Conservation (phyloP, 768 basidiomycete genomes). For the Naganishia vishniacii region DNA sequence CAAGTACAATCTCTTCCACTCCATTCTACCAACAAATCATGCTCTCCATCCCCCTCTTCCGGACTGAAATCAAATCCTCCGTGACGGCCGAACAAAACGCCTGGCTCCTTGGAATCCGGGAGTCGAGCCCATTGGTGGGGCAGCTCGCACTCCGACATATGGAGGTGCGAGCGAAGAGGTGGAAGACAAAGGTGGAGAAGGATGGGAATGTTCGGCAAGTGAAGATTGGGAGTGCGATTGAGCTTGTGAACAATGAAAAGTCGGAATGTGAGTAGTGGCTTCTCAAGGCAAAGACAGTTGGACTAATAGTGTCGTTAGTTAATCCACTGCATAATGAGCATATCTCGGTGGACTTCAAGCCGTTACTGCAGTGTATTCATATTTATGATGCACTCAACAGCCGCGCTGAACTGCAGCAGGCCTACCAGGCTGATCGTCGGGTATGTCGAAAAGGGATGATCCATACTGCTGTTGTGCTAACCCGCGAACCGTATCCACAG, state of each 20-base stretch:
- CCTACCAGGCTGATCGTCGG: slow-evolving; percentile 96
- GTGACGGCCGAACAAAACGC: slow-evolving; percentile 93
- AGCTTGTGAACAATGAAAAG: slow-evolving; percentile 85
- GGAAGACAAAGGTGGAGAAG: slow-evolving; percentile 76
- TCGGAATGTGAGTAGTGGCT: slow-evolving; percentile 75
- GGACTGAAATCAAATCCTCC: slow-evolving; percentile 81
- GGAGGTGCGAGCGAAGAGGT: slow-evolving; percentile 73
- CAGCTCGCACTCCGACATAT: slow-evolving; percentile 81
- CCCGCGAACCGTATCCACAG: too few species aligned
- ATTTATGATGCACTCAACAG: slow-evolving; percentile 88
- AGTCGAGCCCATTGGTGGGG: slow-evolving; percentile 78
- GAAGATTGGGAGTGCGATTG: slow-evolving; percentile 84
- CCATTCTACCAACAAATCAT: slow-evolving; percentile 88
- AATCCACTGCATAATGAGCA: slow-evolving; percentile 87
- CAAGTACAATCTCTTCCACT: slow-evolving; percentile 81
- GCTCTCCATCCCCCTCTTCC: slow-evolving; percentile 82
- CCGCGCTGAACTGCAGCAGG: slow-evolving; percentile 80
- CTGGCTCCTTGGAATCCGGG: slow-evolving; percentile 91
- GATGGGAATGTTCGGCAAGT: slow-evolving; percentile 70
- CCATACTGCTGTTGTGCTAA: too few species aligned
- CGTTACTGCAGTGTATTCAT: slow-evolving; percentile 92
- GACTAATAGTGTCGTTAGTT: slow-evolving; percentile 53
- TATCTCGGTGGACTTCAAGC: slow-evolving; percentile 84
- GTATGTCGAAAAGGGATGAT: slow-evolving; percentile 51
- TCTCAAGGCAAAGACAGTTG: background rate